Conservation (phyloP, 257 asterid species). For the Haberlea rhodopensis region DNA sequence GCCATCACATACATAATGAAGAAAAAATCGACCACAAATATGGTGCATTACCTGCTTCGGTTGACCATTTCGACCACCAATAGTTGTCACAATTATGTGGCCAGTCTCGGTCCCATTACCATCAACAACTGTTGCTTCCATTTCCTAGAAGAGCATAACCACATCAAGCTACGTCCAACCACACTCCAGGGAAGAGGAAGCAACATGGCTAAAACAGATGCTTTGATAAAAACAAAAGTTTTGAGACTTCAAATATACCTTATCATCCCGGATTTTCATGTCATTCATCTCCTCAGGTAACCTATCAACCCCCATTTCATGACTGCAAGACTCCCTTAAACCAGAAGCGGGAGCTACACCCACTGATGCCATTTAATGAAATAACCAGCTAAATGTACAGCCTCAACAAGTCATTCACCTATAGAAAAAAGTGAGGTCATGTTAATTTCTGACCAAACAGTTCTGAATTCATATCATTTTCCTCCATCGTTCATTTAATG, state of each 20-base stretch:
- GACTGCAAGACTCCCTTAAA: constrained; percentile 52
- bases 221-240: not conserved
- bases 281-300: constrained; percentile 75
- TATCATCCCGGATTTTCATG: constrained; percentile 76
- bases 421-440: constrained; percentile 22
- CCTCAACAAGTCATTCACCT: constrained; percentile 62
- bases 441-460: constrained; percentile 15
- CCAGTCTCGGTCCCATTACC: constrained; percentile 98
- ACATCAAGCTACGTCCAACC: constrained; percentile 18
- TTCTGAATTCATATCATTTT: constrained; percentile 16
- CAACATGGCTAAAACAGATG: constrained; percentile 20
- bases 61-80: constrained; percentile 88
- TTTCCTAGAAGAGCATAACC: constrained; percentile 45
- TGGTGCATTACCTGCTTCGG: constrained; percentile 72
- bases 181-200: constrained; percentile 24
- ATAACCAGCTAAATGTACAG: constrained; percentile 31
- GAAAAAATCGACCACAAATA: constrained; percentile 15
- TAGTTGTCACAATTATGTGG: constrained; percentile 86
- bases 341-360: constrained; percentile 61
- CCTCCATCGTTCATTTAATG: constrained; percentile 14
- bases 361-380: constrained; percentile 66
- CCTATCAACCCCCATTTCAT: constrained; percentile 56
- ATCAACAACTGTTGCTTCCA: constrained; percentile 73
- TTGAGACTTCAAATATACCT: constrained; percentile 30
- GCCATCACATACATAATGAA: constrained; percentile 10